A percentile compares a stretch with the other conserved stretches of the same genome.
Conservation (phyloP, 352 stramenopile genomes). For the Peronospora destructor region DNA sequence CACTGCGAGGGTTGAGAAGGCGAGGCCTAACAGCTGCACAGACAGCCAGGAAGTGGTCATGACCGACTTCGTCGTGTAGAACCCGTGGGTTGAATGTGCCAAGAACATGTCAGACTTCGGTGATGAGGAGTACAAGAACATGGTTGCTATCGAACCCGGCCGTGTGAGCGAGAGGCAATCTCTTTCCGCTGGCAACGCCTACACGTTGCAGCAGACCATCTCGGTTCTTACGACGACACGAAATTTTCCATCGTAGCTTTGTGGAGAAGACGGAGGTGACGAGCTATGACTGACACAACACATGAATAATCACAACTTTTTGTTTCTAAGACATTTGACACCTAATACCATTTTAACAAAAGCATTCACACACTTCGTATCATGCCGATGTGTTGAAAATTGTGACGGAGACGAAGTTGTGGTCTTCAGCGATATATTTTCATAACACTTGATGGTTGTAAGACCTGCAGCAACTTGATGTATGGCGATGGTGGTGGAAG, state of each 20-base stretch:
- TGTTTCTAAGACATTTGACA: no score
- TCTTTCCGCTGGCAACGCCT: slow-evolving; percentile 40
- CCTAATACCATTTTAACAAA: no score
- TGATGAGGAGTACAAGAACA: slow-evolving; percentile 90
- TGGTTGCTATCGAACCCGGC: slow-evolving; percentile 89
- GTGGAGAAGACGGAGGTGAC: background rate
- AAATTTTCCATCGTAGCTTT: background rate
- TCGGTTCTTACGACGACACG: slow-evolving; percentile 13
- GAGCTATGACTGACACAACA: background rate
- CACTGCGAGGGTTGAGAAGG: slow-evolving; percentile 62
- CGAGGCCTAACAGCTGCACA: slow-evolving; percentile 36
- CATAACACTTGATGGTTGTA: no score
- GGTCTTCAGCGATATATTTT: no score
- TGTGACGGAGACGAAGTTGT: no score
- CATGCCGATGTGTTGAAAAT: no score
- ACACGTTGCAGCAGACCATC: slow-evolving; percentile 34
- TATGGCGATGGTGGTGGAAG: no score
- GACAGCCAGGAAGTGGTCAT: slow-evolving; percentile 12
- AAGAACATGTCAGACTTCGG: slow-evolving; percentile 90
- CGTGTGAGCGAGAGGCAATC: slow-evolving; percentile 42
- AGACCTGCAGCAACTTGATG: no score
- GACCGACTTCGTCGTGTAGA: slow-evolving; percentile 88
- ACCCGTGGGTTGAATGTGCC: slow-evolving; percentile 89
- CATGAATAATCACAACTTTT: no score
- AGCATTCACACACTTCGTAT: no score